A percentile compares a stretch with the other conserved stretches of the same genome.
phyloP scores from a whole-genome alignment of 495 filamentous ascomycete species.

The Penicillium lagena region DNA sequence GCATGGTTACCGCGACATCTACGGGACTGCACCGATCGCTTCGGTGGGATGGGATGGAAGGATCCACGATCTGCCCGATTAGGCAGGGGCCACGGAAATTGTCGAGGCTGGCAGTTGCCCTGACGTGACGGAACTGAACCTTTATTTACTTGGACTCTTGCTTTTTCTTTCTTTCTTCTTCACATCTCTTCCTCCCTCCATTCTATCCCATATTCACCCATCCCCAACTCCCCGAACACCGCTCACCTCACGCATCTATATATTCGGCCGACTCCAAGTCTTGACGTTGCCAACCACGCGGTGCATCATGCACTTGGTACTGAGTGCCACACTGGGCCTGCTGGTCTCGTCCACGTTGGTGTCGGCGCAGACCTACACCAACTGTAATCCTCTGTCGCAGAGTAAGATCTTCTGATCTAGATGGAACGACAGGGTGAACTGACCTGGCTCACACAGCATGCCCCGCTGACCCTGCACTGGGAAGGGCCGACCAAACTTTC shows the following conservation, averaged over 20 bases:
- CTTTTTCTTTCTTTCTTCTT: not conserved
- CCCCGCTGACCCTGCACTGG: conserved; percentile 74
- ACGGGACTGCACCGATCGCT: too few relatives aligned
- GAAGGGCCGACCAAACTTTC: conserved; percentile 61
- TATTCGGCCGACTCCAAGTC: not conserved
- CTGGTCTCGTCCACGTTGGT: conserved; percentile 31
- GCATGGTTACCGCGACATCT: too few relatives aligned
- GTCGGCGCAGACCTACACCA: conserved; percentile 66
- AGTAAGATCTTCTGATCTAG: conserved; percentile 38
- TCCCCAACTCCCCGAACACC: not conserved
- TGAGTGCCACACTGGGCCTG: conserved; percentile 19
- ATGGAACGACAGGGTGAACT: not conserved
- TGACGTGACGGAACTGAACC: not conserved
- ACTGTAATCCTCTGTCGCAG: conserved; percentile 66
- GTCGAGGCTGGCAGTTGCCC: conserved; percentile 18
- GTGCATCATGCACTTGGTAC: conserved; percentile 22
- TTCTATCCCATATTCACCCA: not conserved
- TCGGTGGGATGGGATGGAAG: too few relatives aligned
- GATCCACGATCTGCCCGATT: too few relatives aligned
- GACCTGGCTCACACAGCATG: conserved; percentile 44
- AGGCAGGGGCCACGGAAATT: not conserved
- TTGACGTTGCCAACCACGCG: too few relatives aligned
- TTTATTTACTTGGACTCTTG: not conserved
- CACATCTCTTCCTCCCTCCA: not conserved
- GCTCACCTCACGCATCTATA: not conserved